Percentiles rank a stretch among this genome's conserved stretches.
Evolutionary conservation across 371 early-diverging fungal genomes (phyloP).

Genomic region (Mortierella sp.): DNA sequence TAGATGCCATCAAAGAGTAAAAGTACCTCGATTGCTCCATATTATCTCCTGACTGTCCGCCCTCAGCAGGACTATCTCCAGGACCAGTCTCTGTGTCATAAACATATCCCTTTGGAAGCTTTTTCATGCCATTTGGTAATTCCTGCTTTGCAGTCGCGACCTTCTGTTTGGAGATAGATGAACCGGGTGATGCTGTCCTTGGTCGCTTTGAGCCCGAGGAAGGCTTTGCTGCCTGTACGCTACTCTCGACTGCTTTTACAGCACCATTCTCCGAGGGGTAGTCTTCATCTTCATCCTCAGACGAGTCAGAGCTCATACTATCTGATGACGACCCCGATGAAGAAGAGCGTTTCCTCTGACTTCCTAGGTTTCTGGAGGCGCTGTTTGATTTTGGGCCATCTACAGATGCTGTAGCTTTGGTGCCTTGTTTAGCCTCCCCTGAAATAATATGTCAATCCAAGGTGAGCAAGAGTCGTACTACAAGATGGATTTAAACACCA

Average conservation of each 20-base stretch:
- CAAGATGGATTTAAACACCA: too few relatives aligned
- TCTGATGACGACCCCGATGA: conserved; percentile 9
- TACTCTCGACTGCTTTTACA: too few relatives aligned
- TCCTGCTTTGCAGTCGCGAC: conserved; percentile 17
- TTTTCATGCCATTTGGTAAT: conserved; percentile 43
- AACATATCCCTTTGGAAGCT: conserved; percentile 47
- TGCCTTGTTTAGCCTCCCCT: too few relatives aligned
- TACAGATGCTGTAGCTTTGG: too few relatives aligned
- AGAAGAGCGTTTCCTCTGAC: too few relatives aligned
- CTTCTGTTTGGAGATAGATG: conserved; percentile 8
- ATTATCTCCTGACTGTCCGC: conserved; percentile 35
- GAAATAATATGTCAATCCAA: too few relatives aligned
- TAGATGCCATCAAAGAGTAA: background rate
- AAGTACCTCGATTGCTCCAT: conserved; percentile 40
- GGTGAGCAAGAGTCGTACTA: too few relatives aligned
- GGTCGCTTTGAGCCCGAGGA: conserved; percentile 22
- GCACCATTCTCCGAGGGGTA: background rate
- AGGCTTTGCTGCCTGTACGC: background rate
- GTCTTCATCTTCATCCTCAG: conserved; percentile 32
- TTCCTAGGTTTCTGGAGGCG: too few relatives aligned
- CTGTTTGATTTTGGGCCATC: too few relatives aligned
- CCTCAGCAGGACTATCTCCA: too few relatives aligned
- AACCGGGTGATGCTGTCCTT: conserved; percentile 31
- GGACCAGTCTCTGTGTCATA: conserved; percentile 45
- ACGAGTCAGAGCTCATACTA: conserved; percentile 32